Evolutionary conservation across 1,284 basidiomycete species (phyloP).

Genomic region (Irpex lacteus): DNA sequence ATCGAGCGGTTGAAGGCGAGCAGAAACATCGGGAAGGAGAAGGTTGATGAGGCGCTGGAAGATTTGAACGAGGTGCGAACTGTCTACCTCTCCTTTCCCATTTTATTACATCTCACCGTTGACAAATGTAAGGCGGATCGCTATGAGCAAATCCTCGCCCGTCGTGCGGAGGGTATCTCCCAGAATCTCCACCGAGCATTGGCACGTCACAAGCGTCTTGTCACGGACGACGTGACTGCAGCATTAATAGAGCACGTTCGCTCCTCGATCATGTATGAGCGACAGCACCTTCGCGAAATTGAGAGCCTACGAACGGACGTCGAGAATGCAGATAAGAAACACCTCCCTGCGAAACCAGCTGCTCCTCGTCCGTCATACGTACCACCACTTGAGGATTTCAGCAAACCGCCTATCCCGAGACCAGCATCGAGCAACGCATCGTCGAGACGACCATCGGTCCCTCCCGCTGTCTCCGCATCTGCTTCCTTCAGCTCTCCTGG

Average conservation of each 20-base stretch:
- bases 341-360: constrained; percentile 39
- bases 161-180: constrained; percentile 85
- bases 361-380: constrained; percentile 59
- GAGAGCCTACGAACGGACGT: constrained; percentile 83
- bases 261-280: constrained; percentile 87
- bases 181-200: constrained; percentile 86
- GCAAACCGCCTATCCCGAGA: constrained; percentile 34
- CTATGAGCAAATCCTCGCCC: constrained; percentile 80
- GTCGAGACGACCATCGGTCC: not conserved
- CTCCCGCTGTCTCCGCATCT: not conserved
- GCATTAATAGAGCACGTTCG: constrained; percentile 89
- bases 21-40: constrained; percentile 80
- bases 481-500: not conserved
- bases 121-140: constrained; percentile 65
- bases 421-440: constrained; percentile 1
- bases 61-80: constrained; percentile 85
- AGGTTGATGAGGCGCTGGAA: constrained; percentile 90
- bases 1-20: constrained; percentile 91
- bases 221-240: constrained; percentile 86
- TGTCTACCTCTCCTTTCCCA: not conserved
- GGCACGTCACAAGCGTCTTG: constrained; percentile 76
- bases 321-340: constrained; percentile 60
- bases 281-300: constrained; percentile 81
- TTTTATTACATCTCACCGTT: constrained; percentile 8
- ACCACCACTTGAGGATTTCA: constrained; percentile 63